phyloP scores from a whole-genome alignment of 352 stramenopile species.

The Pythium phragmiticola region DNA sequence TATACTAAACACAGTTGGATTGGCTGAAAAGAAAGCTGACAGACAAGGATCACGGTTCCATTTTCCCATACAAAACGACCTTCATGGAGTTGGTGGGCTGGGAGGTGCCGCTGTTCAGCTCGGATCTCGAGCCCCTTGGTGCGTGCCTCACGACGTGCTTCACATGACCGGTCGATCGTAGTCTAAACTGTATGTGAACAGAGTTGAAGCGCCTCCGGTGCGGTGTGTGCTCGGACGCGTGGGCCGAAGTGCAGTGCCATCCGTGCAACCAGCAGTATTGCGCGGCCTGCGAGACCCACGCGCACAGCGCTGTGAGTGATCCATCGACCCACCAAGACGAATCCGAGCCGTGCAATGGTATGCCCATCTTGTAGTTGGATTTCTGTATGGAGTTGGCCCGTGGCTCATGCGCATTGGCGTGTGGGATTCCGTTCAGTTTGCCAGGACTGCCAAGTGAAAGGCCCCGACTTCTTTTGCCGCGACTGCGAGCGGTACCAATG shows the following conservation, averaged over 20 bases:
- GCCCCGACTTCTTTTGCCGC: slow-evolving; percentile 53
- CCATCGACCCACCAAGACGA: slow-evolving; percentile 38
- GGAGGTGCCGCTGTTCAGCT: slow-evolving; percentile 18
- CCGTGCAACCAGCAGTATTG: slow-evolving; percentile 51
- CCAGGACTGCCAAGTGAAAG: slow-evolving; percentile 42
- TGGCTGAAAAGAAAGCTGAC: slow-evolving; percentile 8
- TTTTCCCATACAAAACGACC: neutral
- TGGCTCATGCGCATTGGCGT: neutral
- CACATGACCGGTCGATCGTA: neutral
- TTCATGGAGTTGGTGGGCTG: slow-evolving; percentile 15
- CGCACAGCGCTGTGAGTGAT: slow-evolving; percentile 36
- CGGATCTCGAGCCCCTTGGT: slow-evolving; percentile 24
- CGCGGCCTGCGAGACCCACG: slow-evolving; percentile 37
- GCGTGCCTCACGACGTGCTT: neutral
- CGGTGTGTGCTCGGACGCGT: slow-evolving; percentile 33
- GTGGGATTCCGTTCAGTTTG: slow-evolving; percentile 39
- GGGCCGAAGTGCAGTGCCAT: slow-evolving; percentile 45
- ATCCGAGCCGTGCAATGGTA: slow-evolving; percentile 48
- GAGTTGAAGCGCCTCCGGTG: slow-evolving; percentile 51
- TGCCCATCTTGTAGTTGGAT: neutral
- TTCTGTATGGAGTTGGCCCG: neutral
- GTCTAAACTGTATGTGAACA: slow-evolving; percentile 18
- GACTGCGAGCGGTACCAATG: slow-evolving; percentile 60
- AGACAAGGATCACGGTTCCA: neutral
- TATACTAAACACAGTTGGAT: neutral